Conservation (phyloP, 345 rosid species). For the Geranium rotundifolium region DNA sequence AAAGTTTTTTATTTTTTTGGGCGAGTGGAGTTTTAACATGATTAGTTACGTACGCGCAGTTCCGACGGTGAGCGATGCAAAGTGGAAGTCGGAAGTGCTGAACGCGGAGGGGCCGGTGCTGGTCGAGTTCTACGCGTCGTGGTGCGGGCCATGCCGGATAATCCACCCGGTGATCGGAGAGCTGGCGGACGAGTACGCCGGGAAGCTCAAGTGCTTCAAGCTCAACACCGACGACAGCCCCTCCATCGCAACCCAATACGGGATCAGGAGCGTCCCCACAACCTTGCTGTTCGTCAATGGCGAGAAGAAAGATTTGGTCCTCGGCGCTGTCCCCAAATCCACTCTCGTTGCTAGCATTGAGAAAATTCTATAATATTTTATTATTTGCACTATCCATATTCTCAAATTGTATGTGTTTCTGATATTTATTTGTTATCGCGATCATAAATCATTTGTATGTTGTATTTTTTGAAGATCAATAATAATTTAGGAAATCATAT, state of each 20-base stretch:
- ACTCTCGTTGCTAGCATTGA: conserved; percentile 48
- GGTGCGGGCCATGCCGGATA: conserved; percentile 81
- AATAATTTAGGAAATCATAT: too few relatives aligned
- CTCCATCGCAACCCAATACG: conserved; percentile 42
- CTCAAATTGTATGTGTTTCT: too few relatives aligned
- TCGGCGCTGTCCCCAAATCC: conserved; percentile 66
- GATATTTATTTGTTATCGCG: too few relatives aligned
- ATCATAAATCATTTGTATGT: too few relatives aligned
- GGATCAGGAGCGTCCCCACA: conserved; percentile 68
- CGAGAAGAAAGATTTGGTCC: conserved; percentile 63
- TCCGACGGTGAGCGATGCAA: conserved; percentile 38
- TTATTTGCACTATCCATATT: too few relatives aligned
- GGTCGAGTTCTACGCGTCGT: conserved; percentile 79
- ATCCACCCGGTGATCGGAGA: conserved; percentile 53
- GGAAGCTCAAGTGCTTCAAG: conserved; percentile 49
- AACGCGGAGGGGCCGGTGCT: conserved; percentile 35
- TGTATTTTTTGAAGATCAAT: too few relatives aligned
- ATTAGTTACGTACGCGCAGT: conserved; percentile 24
- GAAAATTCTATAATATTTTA: too few relatives aligned
- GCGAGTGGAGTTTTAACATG: too few relatives aligned
- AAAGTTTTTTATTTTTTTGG: too few relatives aligned
- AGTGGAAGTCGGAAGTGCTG: conserved; percentile 37
- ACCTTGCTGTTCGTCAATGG: conserved; percentile 59
- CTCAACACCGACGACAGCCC: conserved; percentile 68
- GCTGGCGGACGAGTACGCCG: conserved; percentile 53